Base-by-base conservation (phyloP, 345 rosid genomes). In the Draba incana region DNA sequence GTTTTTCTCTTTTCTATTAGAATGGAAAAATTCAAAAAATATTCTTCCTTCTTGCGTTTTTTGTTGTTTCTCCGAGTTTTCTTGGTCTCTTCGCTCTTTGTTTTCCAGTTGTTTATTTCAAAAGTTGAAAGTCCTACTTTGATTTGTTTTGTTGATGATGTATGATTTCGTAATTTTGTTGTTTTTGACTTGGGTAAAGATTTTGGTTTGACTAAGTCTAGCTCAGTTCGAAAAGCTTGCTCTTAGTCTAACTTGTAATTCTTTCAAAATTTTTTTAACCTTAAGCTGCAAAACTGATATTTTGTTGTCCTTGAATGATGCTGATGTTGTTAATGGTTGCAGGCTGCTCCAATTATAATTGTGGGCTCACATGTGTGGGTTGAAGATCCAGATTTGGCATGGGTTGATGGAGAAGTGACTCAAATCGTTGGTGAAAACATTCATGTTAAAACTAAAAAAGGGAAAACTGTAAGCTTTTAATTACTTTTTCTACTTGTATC, bases 341-440 rank as follows among this genome's bases (percentile, higher is more conserved):
- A 89, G 96, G 96, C 91, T 31, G 87, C 83, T 60, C 85, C 86
- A 11, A 85, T 79, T 64, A 84, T 85, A 49, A 83, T 84, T 16
- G 91, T 84, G 61, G 96, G 91, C 53, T 87, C 93, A 41, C 93
- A 84, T 85, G 96, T 89, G 13, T 87, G 93, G 93, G 85, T 87
- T 67, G 89, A 87, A 74, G 96, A 89, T 83, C 83, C 86, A 28
- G 80, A 59, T 42, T 80, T 82, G 71, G 93, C 96, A 30, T 87
- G 96, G 96, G 64, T 80, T 50, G 81, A 85, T 77, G 96, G 93
- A 9, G 82, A 84, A 81, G 93, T 89, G 12, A 72, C 77, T 33
- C 75, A 74, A 37, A 85, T 89, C 49, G 73, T 66, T 50, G 86
- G 91, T 60, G 60, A 62, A 2, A 79, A 78, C 37, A 76, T 84